These are phyloP conservation scores for Podospora bellae-mahoneyi DNA, from an alignment of 495 filamentous ascomycete genomes.

Conservation along the genomic window DNA sequence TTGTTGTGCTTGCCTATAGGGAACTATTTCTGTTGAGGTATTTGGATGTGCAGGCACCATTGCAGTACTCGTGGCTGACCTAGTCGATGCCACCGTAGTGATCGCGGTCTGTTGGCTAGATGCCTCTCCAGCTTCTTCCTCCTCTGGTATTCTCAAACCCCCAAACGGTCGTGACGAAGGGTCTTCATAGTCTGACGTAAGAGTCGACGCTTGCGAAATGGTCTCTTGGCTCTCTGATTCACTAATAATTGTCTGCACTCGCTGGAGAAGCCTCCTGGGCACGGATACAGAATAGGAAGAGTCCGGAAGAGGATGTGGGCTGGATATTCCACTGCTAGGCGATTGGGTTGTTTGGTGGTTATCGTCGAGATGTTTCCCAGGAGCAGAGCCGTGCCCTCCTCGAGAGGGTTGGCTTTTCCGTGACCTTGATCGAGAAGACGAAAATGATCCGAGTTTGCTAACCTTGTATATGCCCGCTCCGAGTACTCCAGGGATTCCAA, in stretches of 20 bases:
- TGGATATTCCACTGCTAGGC: neutral
- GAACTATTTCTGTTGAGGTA: neutral
- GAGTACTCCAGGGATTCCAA: constrained; percentile 23
- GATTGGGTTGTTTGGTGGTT: neutral
- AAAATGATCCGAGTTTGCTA: constrained; percentile 23
- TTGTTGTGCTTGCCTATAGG: neutral
- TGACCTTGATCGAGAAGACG: constrained; percentile 10
- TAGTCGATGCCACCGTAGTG: neutral
- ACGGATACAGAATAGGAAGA: constrained; percentile 4
- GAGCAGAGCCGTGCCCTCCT: constrained; percentile 4
- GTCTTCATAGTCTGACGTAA: neutral
- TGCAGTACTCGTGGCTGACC: neutral
- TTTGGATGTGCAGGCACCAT: too few species aligned
- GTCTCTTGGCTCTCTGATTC: neutral
- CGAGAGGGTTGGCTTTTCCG: constrained; percentile 12
- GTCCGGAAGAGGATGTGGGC: neutral
- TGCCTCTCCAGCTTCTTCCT: neutral
- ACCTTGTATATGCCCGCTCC: constrained; percentile 32
- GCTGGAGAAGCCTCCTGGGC: neutral
- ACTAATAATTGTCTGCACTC: neutral
- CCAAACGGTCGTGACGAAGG: neutral
- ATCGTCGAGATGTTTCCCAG: constrained; percentile 21
- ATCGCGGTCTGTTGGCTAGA: neutral
- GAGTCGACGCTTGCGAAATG: neutral
- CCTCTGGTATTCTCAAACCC: neutral